Evolutionary conservation across 352 stramenopile species (phyloP), one percentile per base, ranked within the genome.

Genomic region (Globisporangium rhizosaccharum): DNA sequence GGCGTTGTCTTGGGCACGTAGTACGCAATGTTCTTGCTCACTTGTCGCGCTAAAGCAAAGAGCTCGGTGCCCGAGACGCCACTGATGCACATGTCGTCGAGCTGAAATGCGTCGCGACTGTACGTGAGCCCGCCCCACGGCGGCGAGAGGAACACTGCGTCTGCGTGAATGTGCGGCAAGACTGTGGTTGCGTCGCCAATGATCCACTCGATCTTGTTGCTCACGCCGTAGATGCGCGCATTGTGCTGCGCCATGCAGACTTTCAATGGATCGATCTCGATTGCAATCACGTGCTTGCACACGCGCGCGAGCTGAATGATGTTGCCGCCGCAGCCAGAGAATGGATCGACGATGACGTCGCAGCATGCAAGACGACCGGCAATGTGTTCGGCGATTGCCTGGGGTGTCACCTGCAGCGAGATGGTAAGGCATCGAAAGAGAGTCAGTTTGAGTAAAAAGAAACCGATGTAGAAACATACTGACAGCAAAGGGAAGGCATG

Each of bases 261-360:
- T 58, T 95, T 96, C 18, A 79, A 70, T 4, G 84, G 82, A 57
- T 98, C 90, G 45, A 97, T 82, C 52, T 98, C 91, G 56, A 98
- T 96, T n/a, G 86, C 90, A 57, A 97, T 94, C 14, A 98, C 93
- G 18, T 90, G 73, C 20, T 84, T 81, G 59, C 88, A 97, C 10
- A 83, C 90, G 58, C 75, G 75, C 15, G 93, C 93, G 47, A 98
- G 79, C 62, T 98, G 91, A 62, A 98, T 97, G 17, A 91, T 84
- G 65, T 98, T 98, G 30, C 93, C 93, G 12, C 93, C 93, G 54
- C 90, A 97, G 4, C 93, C 93, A 18, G 90, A 85, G 62, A 98
- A 98, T 17, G 88, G 81, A 54, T 98, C 93, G 8, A 98, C 76
- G 1, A 97, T 74, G 26, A 97, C 67, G 59, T 94, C 85, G 55